Conservation (phyloP, 257 asterid genomes). For the Galeopsis tetrahit region DNA sequence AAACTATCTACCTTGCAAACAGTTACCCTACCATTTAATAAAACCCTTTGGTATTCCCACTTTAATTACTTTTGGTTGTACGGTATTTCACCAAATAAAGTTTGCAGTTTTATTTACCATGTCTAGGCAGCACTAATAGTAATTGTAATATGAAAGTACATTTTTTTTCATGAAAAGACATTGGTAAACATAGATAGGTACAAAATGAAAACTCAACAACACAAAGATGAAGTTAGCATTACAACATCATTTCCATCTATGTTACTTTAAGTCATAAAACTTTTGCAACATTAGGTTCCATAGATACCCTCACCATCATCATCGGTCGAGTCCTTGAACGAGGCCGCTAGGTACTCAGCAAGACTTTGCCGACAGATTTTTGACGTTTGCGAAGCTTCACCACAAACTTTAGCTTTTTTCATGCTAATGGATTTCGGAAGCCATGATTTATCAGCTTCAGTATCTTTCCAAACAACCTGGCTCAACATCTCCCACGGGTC, state of each 20-base stretch:
- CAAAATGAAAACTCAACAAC: neutral
- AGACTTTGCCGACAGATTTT: conserved; percentile 56
- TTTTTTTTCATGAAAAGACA: no score
- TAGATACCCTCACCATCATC: conserved; percentile 2
- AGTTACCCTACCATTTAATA: neutral
- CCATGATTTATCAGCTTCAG: conserved; percentile 40
- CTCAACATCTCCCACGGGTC: conserved; percentile 73
- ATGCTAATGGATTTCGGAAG: conserved; percentile 50
- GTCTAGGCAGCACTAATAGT: no score
- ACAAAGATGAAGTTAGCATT: neutral
- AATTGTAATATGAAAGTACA: no score
- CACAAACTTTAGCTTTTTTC: conserved; percentile 64
- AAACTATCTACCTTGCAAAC: neutral
- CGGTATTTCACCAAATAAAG: no score
- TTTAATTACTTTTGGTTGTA: no score
- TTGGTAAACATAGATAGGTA: no score
- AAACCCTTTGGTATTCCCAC: neutral
- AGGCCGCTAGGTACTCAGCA: conserved; percentile 77
- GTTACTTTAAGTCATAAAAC: neutral
- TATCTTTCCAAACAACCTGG: conserved; percentile 64
- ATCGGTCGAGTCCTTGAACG: conserved; percentile 52
- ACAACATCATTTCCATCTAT: neutral
- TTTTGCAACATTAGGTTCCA: neutral
- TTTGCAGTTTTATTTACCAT: no score
- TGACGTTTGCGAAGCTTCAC: conserved; percentile 39